Percentiles rank a stretch among this genome's conserved stretches.
Conservation (phyloP, 176 grass and related monocot genomes). For the Elymus sibiricus region DNA sequence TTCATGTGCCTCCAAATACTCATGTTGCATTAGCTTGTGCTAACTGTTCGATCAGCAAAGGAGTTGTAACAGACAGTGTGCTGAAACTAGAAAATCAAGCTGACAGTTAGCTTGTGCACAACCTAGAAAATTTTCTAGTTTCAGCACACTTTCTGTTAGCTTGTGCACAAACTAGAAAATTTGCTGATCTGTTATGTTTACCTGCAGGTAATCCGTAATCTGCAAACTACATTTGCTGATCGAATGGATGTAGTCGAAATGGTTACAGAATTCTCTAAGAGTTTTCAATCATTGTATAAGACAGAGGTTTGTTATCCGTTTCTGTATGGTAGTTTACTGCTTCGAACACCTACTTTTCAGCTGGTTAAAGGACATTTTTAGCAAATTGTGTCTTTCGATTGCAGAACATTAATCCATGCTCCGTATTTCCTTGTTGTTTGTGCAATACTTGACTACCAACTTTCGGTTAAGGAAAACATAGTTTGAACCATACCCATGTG, state of each 20-base stretch:
- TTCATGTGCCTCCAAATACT: background rate
- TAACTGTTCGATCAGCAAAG: too few relatives aligned
- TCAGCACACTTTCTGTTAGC: too few relatives aligned
- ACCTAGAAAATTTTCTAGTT: too few relatives aligned
- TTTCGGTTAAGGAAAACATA: background rate
- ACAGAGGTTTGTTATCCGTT: constrained; percentile 53
- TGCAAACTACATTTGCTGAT: constrained; percentile 64
- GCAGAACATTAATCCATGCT: background rate
- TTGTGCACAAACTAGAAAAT: too few relatives aligned
- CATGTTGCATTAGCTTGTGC: too few relatives aligned
- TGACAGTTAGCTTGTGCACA: background rate
- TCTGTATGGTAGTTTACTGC: background rate
- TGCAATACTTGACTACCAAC: background rate
- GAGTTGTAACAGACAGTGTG: too few relatives aligned
- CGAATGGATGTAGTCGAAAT: constrained; percentile 60
- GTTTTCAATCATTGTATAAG: constrained; percentile 78
- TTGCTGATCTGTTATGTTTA: background rate
- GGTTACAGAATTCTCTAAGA: constrained; percentile 54
- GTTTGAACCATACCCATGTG: background rate
- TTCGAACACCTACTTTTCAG: background rate
- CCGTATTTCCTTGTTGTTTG: background rate
- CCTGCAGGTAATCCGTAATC: constrained; percentile 78
- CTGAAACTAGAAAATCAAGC: background rate
- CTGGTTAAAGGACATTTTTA: background rate
- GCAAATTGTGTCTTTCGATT: background rate